Evolutionary conservation across 805 yeast species (phyloP), one percentile per base, ranked within the genome.

Genomic region (Schwanniomyces vanrijiae): DNA sequence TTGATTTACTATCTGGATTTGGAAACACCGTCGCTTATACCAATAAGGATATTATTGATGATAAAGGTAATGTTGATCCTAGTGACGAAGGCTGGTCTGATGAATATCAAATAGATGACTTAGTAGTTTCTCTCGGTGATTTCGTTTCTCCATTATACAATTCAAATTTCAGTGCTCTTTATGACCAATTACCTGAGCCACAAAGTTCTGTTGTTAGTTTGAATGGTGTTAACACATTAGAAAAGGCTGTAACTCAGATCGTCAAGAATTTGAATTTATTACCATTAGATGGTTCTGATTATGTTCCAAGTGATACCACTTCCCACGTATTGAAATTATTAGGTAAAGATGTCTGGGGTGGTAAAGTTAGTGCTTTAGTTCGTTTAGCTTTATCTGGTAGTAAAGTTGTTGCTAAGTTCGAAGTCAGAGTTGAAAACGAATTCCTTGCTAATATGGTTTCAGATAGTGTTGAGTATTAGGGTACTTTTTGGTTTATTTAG

Each of bases 81-180:
- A 82, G 78, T 42, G 85, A 74, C 45, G 95, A 86, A 54, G 97
- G 97, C 14, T 88, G 85, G 77, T 87, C 86, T 54, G 98, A 94
- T 66, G 96, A 91, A 68, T 94, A 92, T 68, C 94, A 86, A 64
- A 81, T 94, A 54, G 97, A 90, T 66, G 86, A 85, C 48, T 74
- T 90, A 59, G 82, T 80, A 48, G 64, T 92, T 46, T 69, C 69
- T 6, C 83, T 94, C 8, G 96, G 96, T 31, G 97, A 90, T 64
- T 92, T 83, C 68, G 76, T 90, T 48, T 68, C 73, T 45, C 96
- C 96, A 44, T 75, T 90, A 20, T 89, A 81, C 64, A 80, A 85
- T 52, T 89, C 94, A 37, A 81, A 84, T 68, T 90, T 90, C 64
- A 80, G 85, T 5, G 73, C 78, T 37, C 71, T 80, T 33, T 90